Evolutionary conservation across 2,329 filamentous ascomycete species (phyloP).

Genomic region (Trichoderma sp.): DNA sequence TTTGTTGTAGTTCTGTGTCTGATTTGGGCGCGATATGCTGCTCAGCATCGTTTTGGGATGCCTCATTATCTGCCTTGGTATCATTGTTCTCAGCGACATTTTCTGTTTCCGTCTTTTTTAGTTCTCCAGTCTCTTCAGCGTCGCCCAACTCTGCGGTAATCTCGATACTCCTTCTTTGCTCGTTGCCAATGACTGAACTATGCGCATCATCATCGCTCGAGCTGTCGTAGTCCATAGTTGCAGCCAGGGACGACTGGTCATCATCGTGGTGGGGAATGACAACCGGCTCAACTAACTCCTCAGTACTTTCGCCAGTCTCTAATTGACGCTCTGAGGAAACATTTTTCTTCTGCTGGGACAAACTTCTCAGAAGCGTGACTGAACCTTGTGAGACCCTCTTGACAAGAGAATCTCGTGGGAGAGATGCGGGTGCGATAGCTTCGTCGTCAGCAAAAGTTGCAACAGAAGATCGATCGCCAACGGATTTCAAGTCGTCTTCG

Average conservation of each 20-base stretch:
- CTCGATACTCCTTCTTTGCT: conserved; percentile 35
- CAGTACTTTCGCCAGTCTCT: conserved; percentile 40
- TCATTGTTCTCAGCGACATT: neutral
- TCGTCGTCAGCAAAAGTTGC: conserved; percentile 67
- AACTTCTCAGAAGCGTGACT: conserved; percentile 40
- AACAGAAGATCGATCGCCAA: conserved; percentile 60
- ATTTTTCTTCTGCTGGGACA: conserved; percentile 37
- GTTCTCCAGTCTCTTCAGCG: neutral
- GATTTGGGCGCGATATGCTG: neutral
- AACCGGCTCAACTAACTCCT: conserved; percentile 43
- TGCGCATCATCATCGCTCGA: conserved; percentile 38
- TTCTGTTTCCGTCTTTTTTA: neutral
- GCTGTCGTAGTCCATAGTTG: conserved; percentile 56
- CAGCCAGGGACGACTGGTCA: conserved; percentile 53
- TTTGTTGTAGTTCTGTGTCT: neutral
- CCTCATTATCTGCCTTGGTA: neutral
- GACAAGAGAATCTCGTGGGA: conserved; percentile 39
- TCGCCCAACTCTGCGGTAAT: conserved; percentile 40
- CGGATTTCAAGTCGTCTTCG: conserved; percentile 36
- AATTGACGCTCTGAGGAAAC: conserved; percentile 19
- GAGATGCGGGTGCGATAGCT: conserved; percentile 33
- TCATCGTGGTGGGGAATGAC: conserved; percentile 35
- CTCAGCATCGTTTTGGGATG: neutral
- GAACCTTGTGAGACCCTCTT: conserved; percentile 51
- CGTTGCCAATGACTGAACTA: conserved; percentile 24